Evolutionary conservation across 2,329 filamentous ascomycete genomes (phyloP).

Genomic region (Diplodia scrobiculata): DNA sequence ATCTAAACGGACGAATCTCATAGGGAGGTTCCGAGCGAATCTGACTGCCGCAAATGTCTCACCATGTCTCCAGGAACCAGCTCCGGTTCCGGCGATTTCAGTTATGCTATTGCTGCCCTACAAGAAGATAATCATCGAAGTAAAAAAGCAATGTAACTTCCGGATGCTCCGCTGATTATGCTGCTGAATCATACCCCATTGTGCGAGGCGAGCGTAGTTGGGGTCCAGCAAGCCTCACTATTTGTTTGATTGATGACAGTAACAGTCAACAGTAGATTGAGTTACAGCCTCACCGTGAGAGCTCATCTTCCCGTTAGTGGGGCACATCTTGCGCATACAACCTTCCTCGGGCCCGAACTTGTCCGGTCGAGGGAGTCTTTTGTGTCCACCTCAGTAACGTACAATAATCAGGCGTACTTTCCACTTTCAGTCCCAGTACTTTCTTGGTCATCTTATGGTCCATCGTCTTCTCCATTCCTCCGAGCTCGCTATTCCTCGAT

Average conservation of each 20-base stretch:
- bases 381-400: background rate
- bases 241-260: background rate
- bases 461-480: background rate
- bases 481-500: background rate
- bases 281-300: background rate
- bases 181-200: background rate
- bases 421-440: background rate
- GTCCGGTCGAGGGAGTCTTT: background rate
- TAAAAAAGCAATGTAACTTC: conserved; percentile 13
- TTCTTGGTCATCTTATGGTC: background rate
- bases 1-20: background rate
- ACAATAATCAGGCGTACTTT: background rate
- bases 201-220: conserved; percentile 13
- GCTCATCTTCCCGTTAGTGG: background rate
- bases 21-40: background rate
- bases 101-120: conserved; percentile 11
- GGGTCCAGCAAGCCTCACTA: conserved; percentile 6
- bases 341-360: background rate
- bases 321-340: background rate
- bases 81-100: background rate
- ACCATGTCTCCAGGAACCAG: background rate
- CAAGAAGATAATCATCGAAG: background rate
- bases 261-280: background rate
- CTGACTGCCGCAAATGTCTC: background rate
- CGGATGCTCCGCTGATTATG: background rate